These are phyloP conservation scores for Coemansia sp. DNA, from an alignment of 192 early-diverging fungal genomes.

Conservation along the genomic window DNA sequence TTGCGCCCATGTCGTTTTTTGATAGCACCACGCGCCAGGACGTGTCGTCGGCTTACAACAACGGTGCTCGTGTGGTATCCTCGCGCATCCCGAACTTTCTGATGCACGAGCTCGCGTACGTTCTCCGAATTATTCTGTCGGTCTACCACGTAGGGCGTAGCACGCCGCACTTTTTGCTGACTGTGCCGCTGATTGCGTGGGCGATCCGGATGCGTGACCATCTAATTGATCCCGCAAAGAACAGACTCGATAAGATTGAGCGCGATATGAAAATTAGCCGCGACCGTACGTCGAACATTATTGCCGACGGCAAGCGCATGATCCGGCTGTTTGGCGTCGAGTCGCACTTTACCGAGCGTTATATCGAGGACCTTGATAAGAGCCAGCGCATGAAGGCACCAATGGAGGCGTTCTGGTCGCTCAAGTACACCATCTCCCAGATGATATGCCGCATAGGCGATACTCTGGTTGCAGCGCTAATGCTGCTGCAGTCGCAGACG, in stretches of 20 bases:
- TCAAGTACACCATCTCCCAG: constrained; percentile 53
- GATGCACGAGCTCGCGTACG: constrained; percentile 5
- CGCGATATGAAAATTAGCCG: not conserved
- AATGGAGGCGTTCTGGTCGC: constrained; percentile 58
- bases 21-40: constrained; percentile 32
- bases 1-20: constrained; percentile 41
- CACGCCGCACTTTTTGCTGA: constrained; percentile 21
- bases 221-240: constrained; percentile 1
- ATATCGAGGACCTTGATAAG: constrained; percentile 58
- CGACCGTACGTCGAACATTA: constrained; percentile 10
- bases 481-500: constrained; percentile 26
- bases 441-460: constrained; percentile 49
- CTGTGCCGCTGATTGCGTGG: constrained; percentile 18
- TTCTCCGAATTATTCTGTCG: constrained; percentile 6
- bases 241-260: not conserved
- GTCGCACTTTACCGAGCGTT: constrained; percentile 55
- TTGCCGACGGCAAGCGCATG: constrained; percentile 60
- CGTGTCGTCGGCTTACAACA: constrained; percentile 15
- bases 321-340: constrained; percentile 66
- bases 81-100: constrained; percentile 11
- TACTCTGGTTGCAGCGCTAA: constrained; percentile 7
- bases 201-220: not conserved
- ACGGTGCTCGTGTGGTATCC: constrained; percentile 13
- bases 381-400: constrained; percentile 57
- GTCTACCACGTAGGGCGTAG: constrained; percentile 16